Conservation (phyloP, 495 filamentous ascomycete species). For the Trichocladium antarcticum region DNA sequence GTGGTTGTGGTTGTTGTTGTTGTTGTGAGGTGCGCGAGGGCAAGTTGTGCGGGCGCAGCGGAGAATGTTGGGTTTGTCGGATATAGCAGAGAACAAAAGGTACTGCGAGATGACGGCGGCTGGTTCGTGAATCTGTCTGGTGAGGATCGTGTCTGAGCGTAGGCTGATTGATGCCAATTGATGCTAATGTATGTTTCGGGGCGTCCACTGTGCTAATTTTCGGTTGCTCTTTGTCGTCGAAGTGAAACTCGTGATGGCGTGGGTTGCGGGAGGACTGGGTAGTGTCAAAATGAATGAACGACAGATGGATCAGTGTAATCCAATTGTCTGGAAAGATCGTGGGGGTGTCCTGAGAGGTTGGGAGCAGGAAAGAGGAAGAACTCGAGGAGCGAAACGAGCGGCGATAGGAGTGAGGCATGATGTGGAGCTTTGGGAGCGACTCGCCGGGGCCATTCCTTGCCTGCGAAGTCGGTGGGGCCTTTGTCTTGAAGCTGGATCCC, state of each 20-base stretch:
- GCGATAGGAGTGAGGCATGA: neutral
- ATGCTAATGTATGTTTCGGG: too few relatives aligned
- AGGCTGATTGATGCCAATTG: too few relatives aligned
- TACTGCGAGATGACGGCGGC: too few relatives aligned
- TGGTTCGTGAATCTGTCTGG: too few relatives aligned
- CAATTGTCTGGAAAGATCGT: neutral
- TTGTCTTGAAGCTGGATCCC: neutral
- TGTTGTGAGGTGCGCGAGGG: neutral
- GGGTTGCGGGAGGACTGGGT: neutral
- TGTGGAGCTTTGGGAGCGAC: neutral
- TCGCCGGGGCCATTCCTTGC: neutral
- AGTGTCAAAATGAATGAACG: neutral
- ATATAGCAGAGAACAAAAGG: too few relatives aligned
- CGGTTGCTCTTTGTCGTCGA: neutral
- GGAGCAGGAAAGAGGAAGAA: constrained; percentile 2
- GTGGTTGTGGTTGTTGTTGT: neutral
- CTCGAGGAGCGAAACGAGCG: constrained; percentile 1
- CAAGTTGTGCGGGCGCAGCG: too few relatives aligned
- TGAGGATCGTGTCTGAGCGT: too few relatives aligned
- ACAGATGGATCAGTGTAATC: neutral
- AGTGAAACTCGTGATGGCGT: neutral
- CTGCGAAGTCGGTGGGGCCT: neutral
- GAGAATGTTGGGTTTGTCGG: too few relatives aligned
- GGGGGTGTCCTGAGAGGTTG: constrained; percentile 3
- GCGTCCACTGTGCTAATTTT: neutral